Evolutionary conservation across 1,139 yeast species (phyloP).

Genomic region (Saccharomyces uvarum): DNA sequence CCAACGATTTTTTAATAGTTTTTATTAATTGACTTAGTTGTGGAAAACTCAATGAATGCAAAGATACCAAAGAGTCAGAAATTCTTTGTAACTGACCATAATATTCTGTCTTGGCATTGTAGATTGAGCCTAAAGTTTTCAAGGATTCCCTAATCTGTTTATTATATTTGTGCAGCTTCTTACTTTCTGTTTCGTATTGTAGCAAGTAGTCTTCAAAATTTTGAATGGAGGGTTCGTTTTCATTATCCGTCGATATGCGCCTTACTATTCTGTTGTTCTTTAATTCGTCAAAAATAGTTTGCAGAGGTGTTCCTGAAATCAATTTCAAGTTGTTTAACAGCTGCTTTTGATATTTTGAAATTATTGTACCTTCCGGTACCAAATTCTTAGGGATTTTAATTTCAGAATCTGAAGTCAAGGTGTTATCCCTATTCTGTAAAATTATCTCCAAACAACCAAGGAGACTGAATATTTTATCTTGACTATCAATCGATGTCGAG

Average conservation of each 20-base stretch:
- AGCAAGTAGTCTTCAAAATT: conserved; percentile 22
- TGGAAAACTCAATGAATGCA: conserved; percentile 20
- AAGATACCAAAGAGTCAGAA: conserved; percentile 60
- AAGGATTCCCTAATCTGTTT: conserved; percentile 42
- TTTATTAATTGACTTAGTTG: conserved; percentile 22
- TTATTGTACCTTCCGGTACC: conserved; percentile 14
- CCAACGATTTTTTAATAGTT: conserved; percentile 14
- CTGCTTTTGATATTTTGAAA: conserved; percentile 21
- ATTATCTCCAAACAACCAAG: conserved; percentile 53
- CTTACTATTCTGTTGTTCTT: conserved; percentile 24
- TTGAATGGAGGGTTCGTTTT: conserved; percentile 3
- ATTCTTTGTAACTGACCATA: conserved; percentile 77
- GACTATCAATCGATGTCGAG: conserved; percentile 61
- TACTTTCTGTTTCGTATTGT: conserved; percentile 18
- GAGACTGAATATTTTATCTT: conserved; percentile 59
- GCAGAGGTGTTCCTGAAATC: conserved; percentile 23
- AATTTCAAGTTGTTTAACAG: conserved; percentile 15
- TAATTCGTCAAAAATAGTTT: conserved; percentile 23
- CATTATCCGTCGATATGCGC: conserved; percentile 8
- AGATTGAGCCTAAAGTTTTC: conserved; percentile 52
- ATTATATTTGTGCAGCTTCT: conserved; percentile 19
- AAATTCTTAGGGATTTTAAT: conserved; percentile 15
- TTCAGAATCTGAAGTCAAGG: conserved; percentile 35
- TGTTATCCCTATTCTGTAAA: conserved; percentile 49
- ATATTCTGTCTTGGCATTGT: conserved; percentile 71